Evolutionary conservation across 2,329 filamentous ascomycete species (phyloP), one percentile per base, ranked within the genome.

Genomic region (Penicillium sumatraense): DNA sequence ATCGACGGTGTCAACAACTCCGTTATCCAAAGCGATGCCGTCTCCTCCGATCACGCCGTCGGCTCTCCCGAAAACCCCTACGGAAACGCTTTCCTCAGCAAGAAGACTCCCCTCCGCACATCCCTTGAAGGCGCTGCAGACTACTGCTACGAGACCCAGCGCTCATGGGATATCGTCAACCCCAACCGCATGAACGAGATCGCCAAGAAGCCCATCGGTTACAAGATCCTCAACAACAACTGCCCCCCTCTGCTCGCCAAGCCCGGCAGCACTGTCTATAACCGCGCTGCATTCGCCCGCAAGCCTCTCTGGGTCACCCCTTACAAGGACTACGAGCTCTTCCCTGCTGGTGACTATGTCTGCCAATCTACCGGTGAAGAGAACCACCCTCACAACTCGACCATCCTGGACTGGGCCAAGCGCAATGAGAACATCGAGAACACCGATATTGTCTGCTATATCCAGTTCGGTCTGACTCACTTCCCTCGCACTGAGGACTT

Each of bases 1-100:
- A 84, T 96, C 54, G 92, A 96, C 69, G 92, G 92, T 0, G 83
- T 86, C 1, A 83, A 87, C 63, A 96, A 96, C 73, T 91, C 90
- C 0, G 81, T 96, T 56, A 90, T 90, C 77, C 64, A 67, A 49
- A 63, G 29, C 29, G 64, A 67, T 24, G 64, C 64, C 8, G 58
- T 66, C 33, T 53, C 63, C 18, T 24, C 63, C 13, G 64, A 90
- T 76, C 2, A 85, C 82, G 0, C 87, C 83, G 66, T 90, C 86
- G 14, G 81, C 71, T 27, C 86, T 83, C 65, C 89, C 86, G 3
- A 84, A 81, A 71, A 90, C 87, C 87, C 86, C 88, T 71, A 85
- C 87, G 54, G 65, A n/a, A 68, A 67, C 86, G 83, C 27, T 85
- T 89, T 53, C 85, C 87, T 56, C 81, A 81, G 2, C 86, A 69